Conservation (phyloP, 192 early-diverging fungal genomes). For the Rhizoclosmatium globosum region DNA sequence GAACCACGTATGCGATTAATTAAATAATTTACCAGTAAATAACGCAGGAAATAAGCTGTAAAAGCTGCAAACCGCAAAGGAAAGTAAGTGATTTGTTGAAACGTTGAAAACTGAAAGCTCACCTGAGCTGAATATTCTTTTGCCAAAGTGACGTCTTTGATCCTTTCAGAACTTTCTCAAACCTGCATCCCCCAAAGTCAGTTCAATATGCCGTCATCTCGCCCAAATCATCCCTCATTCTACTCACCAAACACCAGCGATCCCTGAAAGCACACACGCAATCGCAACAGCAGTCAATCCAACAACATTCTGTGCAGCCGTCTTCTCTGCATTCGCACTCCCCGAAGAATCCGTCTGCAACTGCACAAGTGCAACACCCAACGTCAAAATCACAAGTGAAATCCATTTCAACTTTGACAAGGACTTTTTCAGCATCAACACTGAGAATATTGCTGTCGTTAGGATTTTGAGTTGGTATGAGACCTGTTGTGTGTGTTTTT, state of each 20-base stretch:
- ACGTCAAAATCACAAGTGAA: constrained; percentile 81
- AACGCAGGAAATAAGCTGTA: constrained; percentile 4
- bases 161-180: constrained; percentile 97
- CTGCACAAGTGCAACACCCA: constrained; percentile 90
- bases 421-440: constrained; percentile 76
- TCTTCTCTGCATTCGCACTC: not conserved
- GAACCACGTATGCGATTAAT: constrained; percentile 69
- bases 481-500: constrained; percentile 52
- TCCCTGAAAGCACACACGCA: constrained; percentile 93
- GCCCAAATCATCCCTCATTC: too few relatives aligned
- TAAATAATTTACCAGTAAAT: constrained; percentile 37
- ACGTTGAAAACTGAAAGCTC: too few relatives aligned
- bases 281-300: constrained; percentile 81
- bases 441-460: constrained; percentile 93
- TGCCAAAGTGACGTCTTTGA: constrained; percentile 86
- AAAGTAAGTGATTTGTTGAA: too few relatives aligned
- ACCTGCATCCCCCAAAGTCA: constrained; percentile 51
- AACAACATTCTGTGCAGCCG: constrained; percentile 57
- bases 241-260: constrained; percentile 93
- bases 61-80: not conserved
- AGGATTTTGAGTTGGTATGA: constrained; percentile 98
- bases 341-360: constrained; percentile 59
- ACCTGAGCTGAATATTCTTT: constrained; percentile 86
- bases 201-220: not conserved
- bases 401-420: constrained; percentile 82